These are phyloP conservation scores for Nothophoma quercina DNA, from an alignment of 2,329 filamentous ascomycete species.

Conservation along the genomic window DNA sequence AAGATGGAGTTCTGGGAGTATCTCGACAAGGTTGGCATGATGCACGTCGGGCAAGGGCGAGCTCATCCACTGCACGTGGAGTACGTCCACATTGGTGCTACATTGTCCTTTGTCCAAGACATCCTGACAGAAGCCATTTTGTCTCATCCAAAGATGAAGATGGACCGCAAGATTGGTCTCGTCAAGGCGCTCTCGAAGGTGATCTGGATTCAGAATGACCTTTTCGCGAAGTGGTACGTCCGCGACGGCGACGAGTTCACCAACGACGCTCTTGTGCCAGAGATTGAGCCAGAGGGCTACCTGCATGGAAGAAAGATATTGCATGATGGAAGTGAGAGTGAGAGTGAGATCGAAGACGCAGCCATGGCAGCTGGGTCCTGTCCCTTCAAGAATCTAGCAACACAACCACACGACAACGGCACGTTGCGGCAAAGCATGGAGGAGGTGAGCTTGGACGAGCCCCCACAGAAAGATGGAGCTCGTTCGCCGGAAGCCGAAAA, in stretches of 20 bases:
- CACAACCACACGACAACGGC: conserved; percentile 18
- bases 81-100: conserved; percentile 78
- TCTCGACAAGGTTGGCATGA: conserved; percentile 83
- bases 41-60: conserved; percentile 80
- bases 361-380: conserved; percentile 32
- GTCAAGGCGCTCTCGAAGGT: conserved; percentile 81
- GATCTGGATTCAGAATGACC: conserved; percentile 87
- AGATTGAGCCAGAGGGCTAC: conserved; percentile 48
- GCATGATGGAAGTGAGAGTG: conserved; percentile 38
- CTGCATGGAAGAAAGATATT: conserved; percentile 47
- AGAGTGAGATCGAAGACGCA: conserved; percentile 39
- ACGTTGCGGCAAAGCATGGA: conserved; percentile 19
- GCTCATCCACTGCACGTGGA: conserved; percentile 78
- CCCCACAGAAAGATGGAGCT: conserved; percentile 18
- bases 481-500: conserved; percentile 19
- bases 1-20: conserved; percentile 85
- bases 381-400: conserved; percentile 42
- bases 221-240: conserved; percentile 85
- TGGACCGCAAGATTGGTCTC: conserved; percentile 74
- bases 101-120: conserved; percentile 78
- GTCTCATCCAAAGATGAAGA: conserved; percentile 70
- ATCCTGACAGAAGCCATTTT: conserved; percentile 79
- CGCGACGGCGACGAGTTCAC: conserved; percentile 70
- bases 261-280: conserved; percentile 52
- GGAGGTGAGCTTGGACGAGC: conserved; percentile 14